Evolutionary conservation across 106 monocot species (phyloP).

Genomic region (Platanthera guangdongensis): DNA sequence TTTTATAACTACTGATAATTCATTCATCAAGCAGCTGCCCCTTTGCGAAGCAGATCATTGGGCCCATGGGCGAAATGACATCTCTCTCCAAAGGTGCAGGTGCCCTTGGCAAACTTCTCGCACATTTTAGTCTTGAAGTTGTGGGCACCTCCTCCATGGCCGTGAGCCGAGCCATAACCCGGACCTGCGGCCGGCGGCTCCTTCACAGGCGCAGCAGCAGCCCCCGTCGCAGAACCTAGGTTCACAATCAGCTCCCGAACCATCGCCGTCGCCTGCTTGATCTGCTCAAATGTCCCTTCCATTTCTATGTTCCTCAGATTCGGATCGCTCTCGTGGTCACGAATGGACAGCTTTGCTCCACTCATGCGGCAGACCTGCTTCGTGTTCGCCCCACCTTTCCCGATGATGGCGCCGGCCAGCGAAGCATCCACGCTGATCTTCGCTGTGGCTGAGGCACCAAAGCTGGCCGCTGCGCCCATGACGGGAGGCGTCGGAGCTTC

Average conservation of each 20-base stretch:
- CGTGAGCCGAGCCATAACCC: neutral
- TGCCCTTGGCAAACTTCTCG: conserved; percentile 58
- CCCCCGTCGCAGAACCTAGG: conserved; percentile 18
- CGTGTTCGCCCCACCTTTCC: conserved; percentile 67
- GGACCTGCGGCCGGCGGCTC: neutral
- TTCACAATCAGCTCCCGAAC: conserved; percentile 53
- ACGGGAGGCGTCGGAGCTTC: conserved; percentile 1
- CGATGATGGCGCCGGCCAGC: conserved; percentile 74
- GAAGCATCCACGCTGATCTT: conserved; percentile 81
- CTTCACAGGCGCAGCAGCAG: conserved; percentile 1
- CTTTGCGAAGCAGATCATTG: conserved; percentile 40
- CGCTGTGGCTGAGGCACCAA: conserved; percentile 68
- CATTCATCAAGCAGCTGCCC: conserved; percentile 3
- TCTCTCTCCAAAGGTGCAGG: conserved; percentile 65
- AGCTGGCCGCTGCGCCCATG: conserved; percentile 25
- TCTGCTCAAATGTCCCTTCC: conserved; percentile 74
- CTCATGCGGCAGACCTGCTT: conserved; percentile 64
- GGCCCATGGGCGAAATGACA: conserved; percentile 76
- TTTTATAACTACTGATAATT: too few species aligned
- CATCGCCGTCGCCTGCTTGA: conserved; percentile 54
- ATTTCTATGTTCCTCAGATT: conserved; percentile 69
- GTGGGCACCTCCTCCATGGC: conserved; percentile 2
- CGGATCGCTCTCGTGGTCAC: conserved; percentile 63
- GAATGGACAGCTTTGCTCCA: conserved; percentile 56
- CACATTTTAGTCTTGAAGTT: conserved; percentile 69